Conservation (phyloP, 2,329 filamentous ascomycete genomes). For the Beauveria scarabaeidicola region DNA sequence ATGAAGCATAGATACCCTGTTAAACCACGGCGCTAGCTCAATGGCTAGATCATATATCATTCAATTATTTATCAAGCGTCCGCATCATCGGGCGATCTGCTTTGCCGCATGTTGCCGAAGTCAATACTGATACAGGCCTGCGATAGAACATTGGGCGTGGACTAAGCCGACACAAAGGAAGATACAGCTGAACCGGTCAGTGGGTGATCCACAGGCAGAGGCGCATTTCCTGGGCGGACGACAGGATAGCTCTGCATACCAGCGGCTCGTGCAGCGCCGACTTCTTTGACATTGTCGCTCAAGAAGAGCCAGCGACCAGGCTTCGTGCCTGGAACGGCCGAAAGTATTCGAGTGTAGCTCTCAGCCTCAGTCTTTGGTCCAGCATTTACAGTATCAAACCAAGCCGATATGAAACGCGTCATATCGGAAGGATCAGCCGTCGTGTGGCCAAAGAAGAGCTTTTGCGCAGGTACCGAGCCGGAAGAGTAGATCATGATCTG, state of each 20-base stretch:
- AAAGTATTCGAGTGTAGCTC: slow-evolving; percentile 61
- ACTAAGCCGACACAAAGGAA: slow-evolving; percentile 1
- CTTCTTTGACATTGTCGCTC: slow-evolving; percentile 69
- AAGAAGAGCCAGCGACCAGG: slow-evolving; percentile 61
- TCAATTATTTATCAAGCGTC: not conserved
- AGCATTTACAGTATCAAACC: slow-evolving; percentile 76
- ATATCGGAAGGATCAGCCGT: slow-evolving; percentile 51
- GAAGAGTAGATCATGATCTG: slow-evolving; percentile 72
- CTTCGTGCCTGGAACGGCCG: slow-evolving; percentile 31
- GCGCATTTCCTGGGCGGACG: slow-evolving; percentile 61
- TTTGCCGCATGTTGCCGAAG: not conserved
- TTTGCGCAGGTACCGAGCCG: slow-evolving; percentile 72
- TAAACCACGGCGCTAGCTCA: not conserved
- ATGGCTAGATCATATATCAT: not conserved
- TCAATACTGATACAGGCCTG: too few species aligned
- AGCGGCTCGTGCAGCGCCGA: slow-evolving; percentile 51
- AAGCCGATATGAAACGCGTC: slow-evolving; percentile 50
- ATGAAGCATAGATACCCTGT: not conserved
- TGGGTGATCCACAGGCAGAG: slow-evolving; percentile 42
- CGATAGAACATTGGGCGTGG: not conserved
- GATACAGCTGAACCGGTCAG: slow-evolving; percentile 25
- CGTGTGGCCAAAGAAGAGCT: slow-evolving; percentile 66
- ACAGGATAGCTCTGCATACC: slow-evolving; percentile 58
- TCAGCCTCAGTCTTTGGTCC: slow-evolving; percentile 59
- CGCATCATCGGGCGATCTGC: not conserved